A percentile compares a stretch with the other conserved stretches of the same genome.
phyloP scores from a whole-genome alignment of 1,284 basidiomycete genomes.

The Rugosomyces carneus region DNA sequence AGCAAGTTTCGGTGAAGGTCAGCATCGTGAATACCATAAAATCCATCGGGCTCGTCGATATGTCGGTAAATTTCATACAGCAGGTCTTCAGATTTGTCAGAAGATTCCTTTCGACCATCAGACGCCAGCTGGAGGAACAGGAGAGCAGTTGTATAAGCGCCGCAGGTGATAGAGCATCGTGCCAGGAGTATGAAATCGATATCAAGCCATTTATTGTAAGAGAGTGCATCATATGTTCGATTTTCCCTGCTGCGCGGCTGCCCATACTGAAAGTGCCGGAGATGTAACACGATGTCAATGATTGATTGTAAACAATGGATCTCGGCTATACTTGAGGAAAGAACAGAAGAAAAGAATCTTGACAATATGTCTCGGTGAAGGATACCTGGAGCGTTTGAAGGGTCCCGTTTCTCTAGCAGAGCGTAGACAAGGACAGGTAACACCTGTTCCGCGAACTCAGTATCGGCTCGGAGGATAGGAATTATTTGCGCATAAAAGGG shows the following conservation, averaged over 20 bases:
- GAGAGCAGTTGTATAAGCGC: slow-evolving; percentile 83
- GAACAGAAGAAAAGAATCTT: slow-evolving; percentile 56
- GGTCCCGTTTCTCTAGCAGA: slow-evolving; percentile 42
- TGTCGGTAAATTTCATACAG: slow-evolving; percentile 91
- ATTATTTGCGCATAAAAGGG: slow-evolving; percentile 67
- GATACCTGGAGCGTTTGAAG: slow-evolving; percentile 1
- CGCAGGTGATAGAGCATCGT: slow-evolving; percentile 69
- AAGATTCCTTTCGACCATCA: slow-evolving; percentile 40
- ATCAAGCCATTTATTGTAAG: slow-evolving; percentile 80
- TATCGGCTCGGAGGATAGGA: slow-evolving; percentile 49
- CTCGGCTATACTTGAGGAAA: slow-evolving; percentile 38
- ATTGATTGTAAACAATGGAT: slow-evolving; percentile 55
- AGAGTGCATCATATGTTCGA: slow-evolving; percentile 41
- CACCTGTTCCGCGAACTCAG: slow-evolving; percentile 57
- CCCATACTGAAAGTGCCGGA: slow-evolving; percentile 59
- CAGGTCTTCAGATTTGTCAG: slow-evolving; percentile 46
- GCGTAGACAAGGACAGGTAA: slow-evolving; percentile 76
- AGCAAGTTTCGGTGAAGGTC: slow-evolving; percentile 77
- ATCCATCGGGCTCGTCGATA: slow-evolving; percentile 96
- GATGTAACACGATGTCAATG: slow-evolving; percentile 75
- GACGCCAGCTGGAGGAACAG: slow-evolving; percentile 83
- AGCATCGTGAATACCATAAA: slow-evolving; percentile 84
- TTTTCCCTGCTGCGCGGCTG: slow-evolving; percentile 9
- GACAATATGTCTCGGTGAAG: slow-evolving; percentile 41
- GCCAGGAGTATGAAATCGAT: slow-evolving; percentile 73